These are phyloP conservation scores for Rhizoclosmatium globosum DNA, from an alignment of 192 early-diverging fungal species.

Conservation along the genomic window DNA sequence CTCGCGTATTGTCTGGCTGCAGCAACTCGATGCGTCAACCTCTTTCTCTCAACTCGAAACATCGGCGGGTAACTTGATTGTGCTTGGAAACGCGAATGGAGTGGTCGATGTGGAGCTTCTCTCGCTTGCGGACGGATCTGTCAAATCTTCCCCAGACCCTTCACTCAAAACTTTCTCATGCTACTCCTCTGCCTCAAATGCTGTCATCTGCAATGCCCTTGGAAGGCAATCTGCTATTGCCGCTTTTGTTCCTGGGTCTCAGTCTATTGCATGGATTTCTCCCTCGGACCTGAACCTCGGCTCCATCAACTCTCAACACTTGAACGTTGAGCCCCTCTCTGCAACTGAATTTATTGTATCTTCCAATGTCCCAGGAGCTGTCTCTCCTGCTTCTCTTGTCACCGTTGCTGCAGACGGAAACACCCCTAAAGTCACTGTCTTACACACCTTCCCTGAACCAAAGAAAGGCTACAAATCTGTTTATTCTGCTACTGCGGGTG, in stretches of 20 bases:
- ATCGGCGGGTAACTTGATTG: background rate
- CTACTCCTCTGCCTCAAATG: background rate
- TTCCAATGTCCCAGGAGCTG: background rate
- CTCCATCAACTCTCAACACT: background rate
- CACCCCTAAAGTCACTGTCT: background rate
- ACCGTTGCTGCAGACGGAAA: background rate
- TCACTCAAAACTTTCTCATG: background rate
- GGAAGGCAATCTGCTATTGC: background rate
- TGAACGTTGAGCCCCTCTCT: background rate
- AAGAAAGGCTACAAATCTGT: background rate
- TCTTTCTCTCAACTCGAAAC: background rate
- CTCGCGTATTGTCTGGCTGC: background rate
- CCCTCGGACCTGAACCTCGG: background rate
- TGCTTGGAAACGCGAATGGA: background rate
- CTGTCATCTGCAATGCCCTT: constrained; percentile 20
- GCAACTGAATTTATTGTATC: background rate
- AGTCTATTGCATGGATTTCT: background rate
- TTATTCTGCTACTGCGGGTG: constrained; percentile 41
- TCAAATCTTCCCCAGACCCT: background rate
- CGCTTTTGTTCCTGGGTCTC: constrained; percentile 2
- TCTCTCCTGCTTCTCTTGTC: background rate
- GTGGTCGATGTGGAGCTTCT: background rate
- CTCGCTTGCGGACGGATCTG: background rate
- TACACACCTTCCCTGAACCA: background rate
- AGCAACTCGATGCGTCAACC: background rate